These are phyloP conservation scores for Abrus precatorius DNA, from an alignment of 306 rosid species.

Conservation along the genomic window DNA sequence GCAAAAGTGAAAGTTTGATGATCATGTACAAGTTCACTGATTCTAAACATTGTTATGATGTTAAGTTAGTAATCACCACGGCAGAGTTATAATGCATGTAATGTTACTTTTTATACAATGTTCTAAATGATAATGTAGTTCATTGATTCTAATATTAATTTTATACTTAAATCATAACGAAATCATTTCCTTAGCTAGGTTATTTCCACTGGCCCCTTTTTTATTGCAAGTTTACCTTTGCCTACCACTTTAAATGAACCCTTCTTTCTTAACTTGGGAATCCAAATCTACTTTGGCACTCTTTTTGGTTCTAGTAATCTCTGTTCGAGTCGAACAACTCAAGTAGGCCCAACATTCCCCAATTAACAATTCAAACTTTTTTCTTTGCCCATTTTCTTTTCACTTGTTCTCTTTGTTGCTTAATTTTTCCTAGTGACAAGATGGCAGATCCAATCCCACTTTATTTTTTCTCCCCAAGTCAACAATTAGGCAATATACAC, in stretches of 20 bases:
- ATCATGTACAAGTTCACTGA: background rate
- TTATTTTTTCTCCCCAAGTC: background rate
- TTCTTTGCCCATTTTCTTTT: constrained; percentile 35
- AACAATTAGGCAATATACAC: background rate
- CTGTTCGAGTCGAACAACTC: constrained; percentile 37
- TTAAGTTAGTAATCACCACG: background rate
- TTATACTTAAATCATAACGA: background rate
- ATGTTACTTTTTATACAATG: background rate
- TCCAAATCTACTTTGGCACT: constrained; percentile 50
- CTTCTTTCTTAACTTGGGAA: constrained; percentile 44
- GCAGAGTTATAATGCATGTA: no score
- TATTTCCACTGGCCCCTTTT: background rate
- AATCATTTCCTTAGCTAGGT: constrained; percentile 1
- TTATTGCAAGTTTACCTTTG: constrained; percentile 36
- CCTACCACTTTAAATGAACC: constrained; percentile 44
- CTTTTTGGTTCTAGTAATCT: constrained; percentile 50
- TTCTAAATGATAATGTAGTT: constrained; percentile 3
- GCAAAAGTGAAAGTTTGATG: constrained; percentile 3
- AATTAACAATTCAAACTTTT: constrained; percentile 25
- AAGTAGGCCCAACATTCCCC: constrained; percentile 46
- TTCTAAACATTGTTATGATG: background rate
- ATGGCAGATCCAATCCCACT: constrained; percentile 25
- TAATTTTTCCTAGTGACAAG: constrained; percentile 38
- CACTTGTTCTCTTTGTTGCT: constrained; percentile 34
- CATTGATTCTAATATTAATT: background rate